Base-by-base conservation (phyloP, 2,329 filamentous ascomycete genomes). In the Fusarium chuoi region DNA sequence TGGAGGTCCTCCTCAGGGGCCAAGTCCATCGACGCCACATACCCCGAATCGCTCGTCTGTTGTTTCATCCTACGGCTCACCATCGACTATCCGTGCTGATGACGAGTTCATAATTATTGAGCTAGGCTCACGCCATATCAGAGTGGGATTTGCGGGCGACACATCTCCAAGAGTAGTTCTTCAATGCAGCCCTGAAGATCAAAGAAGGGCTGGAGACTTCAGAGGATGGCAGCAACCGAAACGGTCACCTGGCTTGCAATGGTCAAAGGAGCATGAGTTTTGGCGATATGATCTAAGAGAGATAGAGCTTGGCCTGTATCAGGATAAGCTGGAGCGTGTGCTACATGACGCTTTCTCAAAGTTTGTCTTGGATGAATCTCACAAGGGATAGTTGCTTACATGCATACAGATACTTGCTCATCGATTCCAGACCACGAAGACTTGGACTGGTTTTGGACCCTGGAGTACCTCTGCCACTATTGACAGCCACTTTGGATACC, bases 81-180 rank as follows among this genome's bases (percentile, higher is more conserved):
- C 90, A 74, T 88, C 90, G 68, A 83, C 90, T 78, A 81, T 93
- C 75, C 86, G 91, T 78, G 85, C 92, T 78, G 95, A 98, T 77
- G 96, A 99, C 78, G 96, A 98, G 75, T 87, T 92, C 12, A 83
- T 98, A 10, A 88, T 99, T 46, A 86, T 98, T 58, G 95, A 98
- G 81, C 81, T 98, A 41, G 95, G 95, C 3, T 89, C 93, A 15
- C 90, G 96, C 28, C 92, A 91, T 82, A 82, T 98, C 33, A 90
- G 93, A 49, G 92, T 93, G 15, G 96, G 96, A 1, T 96, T 98
- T 79, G 94, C 95, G 11, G 95, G 95, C 58, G 95, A 98, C 81
- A 89, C 91, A 48, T 84, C 87, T 7, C 95, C 95, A 75, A 97
- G 96, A 81, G 89, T 87, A 2, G 87, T 88, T 20, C 84, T 95